Percentiles rank a stretch among this genome's conserved stretches.
phyloP scores from a whole-genome alignment of 805 yeast genomes.

The Saccharomycopsis sp. region DNA sequence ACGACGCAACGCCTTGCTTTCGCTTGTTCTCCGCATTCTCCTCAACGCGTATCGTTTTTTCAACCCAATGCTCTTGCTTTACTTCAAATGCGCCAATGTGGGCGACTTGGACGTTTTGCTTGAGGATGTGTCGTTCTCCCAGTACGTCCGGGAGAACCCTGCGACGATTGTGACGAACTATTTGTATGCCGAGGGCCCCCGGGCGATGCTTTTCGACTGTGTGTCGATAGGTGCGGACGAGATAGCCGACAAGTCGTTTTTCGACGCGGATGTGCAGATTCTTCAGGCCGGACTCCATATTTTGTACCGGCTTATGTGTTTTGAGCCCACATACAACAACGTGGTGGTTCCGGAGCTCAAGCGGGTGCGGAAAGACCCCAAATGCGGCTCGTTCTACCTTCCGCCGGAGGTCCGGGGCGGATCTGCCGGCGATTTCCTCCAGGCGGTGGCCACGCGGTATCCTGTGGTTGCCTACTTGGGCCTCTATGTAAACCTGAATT shows the following conservation, averaged over 20 bases:
- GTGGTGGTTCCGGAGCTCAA: conserved; percentile 27
- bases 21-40: conserved; percentile 45
- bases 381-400: neutral
- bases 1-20: conserved; percentile 43
- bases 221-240: conserved; percentile 55
- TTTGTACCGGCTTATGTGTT: conserved; percentile 38
- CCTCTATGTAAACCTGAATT: conserved; percentile 58
- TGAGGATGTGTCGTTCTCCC: conserved; percentile 31
- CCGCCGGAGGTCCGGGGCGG: neutral
- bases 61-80: conserved; percentile 44
- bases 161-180: conserved; percentile 58
- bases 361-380: conserved; percentile 41
- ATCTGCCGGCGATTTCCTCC: conserved; percentile 59
- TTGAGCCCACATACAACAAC: conserved; percentile 56
- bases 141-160: conserved; percentile 60
- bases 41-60: conserved; percentile 42
- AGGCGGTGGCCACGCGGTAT: conserved; percentile 64
- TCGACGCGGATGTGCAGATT: conserved; percentile 31
- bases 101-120: conserved; percentile 44
- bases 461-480: conserved; percentile 69
- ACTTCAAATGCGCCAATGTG: conserved; percentile 41
- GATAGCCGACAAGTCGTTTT: conserved; percentile 34
- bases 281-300: conserved; percentile 39
- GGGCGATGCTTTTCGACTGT: conserved; percentile 48
- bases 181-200: conserved; percentile 53